Conservation (phyloP, 371 early-diverging fungal genomes). For the Mortierella sp. region DNA sequence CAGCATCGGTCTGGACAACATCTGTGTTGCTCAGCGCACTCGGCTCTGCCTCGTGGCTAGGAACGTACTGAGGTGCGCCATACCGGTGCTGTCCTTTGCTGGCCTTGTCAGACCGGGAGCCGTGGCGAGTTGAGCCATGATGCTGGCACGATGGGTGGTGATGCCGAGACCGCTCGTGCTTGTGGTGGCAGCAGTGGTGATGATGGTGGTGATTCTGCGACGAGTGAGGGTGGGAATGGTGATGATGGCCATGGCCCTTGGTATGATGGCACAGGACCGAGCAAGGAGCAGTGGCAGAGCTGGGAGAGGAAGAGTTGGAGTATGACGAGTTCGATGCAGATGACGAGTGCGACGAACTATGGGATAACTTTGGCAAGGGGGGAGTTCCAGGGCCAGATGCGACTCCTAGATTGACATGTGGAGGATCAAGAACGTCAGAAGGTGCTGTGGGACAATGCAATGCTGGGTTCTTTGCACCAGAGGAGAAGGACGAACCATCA, state of each 20-base stretch:
- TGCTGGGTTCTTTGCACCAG: conserved; percentile 7
- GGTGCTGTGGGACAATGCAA: conserved; percentile 12
- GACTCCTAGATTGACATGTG: conserved; percentile 20
- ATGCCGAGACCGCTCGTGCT: conserved; percentile 22
- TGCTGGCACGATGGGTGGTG: conserved; percentile 7
- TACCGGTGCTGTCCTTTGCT: conserved; percentile 6
- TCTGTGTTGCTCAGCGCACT: background rate
- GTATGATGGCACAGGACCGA: conserved; percentile 26
- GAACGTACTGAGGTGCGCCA: conserved; percentile 1
- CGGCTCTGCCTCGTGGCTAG: conserved; percentile 4
- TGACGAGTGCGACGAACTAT: conserved; percentile 19
- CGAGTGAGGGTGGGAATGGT: conserved; percentile 12
- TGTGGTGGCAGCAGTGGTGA: conserved; percentile 6
- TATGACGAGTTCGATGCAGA: conserved; percentile 34
- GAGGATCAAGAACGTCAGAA: conserved; percentile 20
- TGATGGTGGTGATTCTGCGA: conserved; percentile 14
- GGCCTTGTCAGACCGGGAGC: conserved; percentile 17
- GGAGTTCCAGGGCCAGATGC: conserved; percentile 15
- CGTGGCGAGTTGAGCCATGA: too few relatives aligned
- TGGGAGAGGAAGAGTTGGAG: conserved; percentile 46
- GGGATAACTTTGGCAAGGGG: conserved; percentile 25
- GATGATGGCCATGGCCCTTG: conserved; percentile 12
- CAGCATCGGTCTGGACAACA: background rate
- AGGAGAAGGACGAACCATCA: conserved; percentile 4
- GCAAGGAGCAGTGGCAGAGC: conserved; percentile 28